Evolutionary conservation across 148 eudicot species (phyloP), one percentile per base, ranked within the genome.

Genomic region (Silene conica): DNA sequence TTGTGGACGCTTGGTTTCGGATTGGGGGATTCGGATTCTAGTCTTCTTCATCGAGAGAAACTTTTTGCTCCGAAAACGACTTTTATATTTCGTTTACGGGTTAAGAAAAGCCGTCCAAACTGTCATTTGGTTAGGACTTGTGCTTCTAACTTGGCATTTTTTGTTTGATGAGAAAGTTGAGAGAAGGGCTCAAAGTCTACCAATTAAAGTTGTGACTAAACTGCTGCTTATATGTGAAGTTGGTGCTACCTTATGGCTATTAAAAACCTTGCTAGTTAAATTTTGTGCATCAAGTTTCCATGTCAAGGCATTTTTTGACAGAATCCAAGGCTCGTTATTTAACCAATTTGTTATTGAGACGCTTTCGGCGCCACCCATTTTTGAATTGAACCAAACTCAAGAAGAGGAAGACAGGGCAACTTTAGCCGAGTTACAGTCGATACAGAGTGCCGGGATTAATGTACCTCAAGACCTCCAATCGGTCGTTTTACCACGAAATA

Each of bases 311-410:
- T 92, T 89, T 73, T 92, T 92, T 21, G 95, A 92, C 43, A 76
- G 97, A 13, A 88, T 92, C 21, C 97, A 92, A 22, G 95, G 90
- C 23, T 80, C 95, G 0, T 22, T 89, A 19, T 92, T 92, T 57
- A 92, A 92, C 60, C 97, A 92, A 45, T 89, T 86, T 59, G 91
- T 90, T 43, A 92, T 92, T 8, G 92, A 92, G 86, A 88, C 89
- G 1, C 75, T 92, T 0, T 92, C 97, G 0, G 91, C 91, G 7
- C 95, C 95, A 0, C 95, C 97, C 0, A 41, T 78, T 20, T 80
- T 82, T 18, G 92, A 90, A 62, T 58, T 89, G 2, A 73, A 69
- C 15, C 70, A 73, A 6, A 61, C 34, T 38, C 77, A 72, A 52
- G 88, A 86, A 20, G 91, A 85, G 8, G 90, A 88, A 52, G 89